A percentile compares a stretch with the other conserved stretches of the same genome.
Conservation (phyloP, 164 flowering plant species). For the Platanus orientalis region DNA sequence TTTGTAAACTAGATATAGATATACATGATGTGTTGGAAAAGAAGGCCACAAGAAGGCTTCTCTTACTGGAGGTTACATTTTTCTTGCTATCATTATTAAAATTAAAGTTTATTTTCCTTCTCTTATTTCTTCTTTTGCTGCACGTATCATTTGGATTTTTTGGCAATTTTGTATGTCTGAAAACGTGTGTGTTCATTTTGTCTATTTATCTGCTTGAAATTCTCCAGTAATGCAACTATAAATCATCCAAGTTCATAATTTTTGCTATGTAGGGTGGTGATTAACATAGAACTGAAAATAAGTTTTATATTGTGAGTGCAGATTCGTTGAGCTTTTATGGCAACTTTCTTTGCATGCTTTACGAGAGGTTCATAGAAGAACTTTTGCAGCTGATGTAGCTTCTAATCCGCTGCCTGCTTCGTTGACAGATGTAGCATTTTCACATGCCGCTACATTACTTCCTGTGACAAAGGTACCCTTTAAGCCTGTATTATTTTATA, state of each 20-base stretch:
- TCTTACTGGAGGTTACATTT: too few relatives aligned
- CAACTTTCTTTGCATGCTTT: slow-evolving; percentile 86
- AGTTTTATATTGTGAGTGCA: slow-evolving; percentile 25
- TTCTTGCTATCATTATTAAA: too few relatives aligned
- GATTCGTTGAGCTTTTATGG: slow-evolving; percentile 84
- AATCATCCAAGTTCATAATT: background rate
- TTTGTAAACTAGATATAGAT: too few relatives aligned
- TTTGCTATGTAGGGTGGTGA: background rate
- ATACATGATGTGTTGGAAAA: too few relatives aligned
- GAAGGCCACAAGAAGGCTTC: too few relatives aligned
- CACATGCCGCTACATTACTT: slow-evolving; percentile 78
- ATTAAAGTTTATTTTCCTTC: too few relatives aligned
- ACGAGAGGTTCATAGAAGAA: slow-evolving; percentile 76
- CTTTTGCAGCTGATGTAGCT: slow-evolving; percentile 62
- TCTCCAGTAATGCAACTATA: background rate
- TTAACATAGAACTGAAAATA: background rate
- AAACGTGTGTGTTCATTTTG: background rate
- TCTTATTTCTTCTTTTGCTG: too few relatives aligned
- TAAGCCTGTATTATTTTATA: background rate
- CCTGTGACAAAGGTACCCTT: slow-evolving; percentile 83
- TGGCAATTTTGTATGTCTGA: background rate
- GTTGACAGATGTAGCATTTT: slow-evolving; percentile 75
- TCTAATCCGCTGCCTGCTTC: slow-evolving; percentile 76
- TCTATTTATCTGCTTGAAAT: background rate
- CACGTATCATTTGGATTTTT: too few relatives aligned